Conservation (phyloP, 2,329 filamentous ascomycete species). For the Curvularia sp. region DNA sequence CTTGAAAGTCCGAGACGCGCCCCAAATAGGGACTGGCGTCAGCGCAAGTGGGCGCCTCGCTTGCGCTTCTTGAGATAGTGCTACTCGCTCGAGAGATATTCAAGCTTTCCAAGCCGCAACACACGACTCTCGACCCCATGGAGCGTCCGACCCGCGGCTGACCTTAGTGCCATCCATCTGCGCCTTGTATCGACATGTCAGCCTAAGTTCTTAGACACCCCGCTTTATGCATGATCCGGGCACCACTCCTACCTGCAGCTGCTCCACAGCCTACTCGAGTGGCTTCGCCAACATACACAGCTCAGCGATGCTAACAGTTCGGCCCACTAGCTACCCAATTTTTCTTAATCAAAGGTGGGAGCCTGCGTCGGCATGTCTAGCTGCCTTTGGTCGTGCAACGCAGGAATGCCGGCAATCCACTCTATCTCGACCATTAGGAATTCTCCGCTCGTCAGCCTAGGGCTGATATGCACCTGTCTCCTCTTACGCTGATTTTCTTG, state of each 20-base stretch:
- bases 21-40: constrained; percentile 19
- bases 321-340: constrained; percentile 19
- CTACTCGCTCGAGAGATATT: neutral
- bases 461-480: constrained; percentile 21
- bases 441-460: constrained; percentile 17
- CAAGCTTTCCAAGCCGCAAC: constrained; percentile 13
- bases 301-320: constrained; percentile 20
- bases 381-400: constrained; percentile 22
- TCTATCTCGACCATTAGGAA: constrained; percentile 15
- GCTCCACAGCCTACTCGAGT: constrained; percentile 23
- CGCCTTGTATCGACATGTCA: constrained; percentile 9
- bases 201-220: neutral
- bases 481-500: constrained; percentile 12
- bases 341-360: constrained; percentile 17
- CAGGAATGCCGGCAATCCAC: constrained; percentile 13
- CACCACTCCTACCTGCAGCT: constrained; percentile 25
- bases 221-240: constrained; percentile 5
- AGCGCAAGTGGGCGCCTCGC: constrained; percentile 13
- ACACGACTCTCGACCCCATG: constrained; percentile 20
- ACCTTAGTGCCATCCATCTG: neutral
- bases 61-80: constrained; percentile 24
- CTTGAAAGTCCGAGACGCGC: constrained; percentile 32
- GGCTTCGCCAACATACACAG: constrained; percentile 22
- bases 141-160: constrained; percentile 12
- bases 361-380: constrained; percentile 23